phyloP scores from a whole-genome alignment of 805 yeast genomes.

The Cephaloascus fragrans region DNA sequence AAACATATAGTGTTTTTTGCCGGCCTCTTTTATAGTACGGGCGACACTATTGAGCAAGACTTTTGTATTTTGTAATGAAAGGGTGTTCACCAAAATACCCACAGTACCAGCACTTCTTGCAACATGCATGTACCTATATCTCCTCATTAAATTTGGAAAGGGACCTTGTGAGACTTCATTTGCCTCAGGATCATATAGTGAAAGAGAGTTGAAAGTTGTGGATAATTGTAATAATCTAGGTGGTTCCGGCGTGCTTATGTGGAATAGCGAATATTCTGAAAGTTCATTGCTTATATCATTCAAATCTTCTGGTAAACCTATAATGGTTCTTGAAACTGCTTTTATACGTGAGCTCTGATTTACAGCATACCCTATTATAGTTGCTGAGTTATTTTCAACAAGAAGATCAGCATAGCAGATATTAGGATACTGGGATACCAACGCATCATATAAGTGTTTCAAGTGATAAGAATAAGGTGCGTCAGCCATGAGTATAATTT shows the following conservation, averaged over 20 bases:
- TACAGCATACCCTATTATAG: slow-evolving; percentile 32
- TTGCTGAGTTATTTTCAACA: slow-evolving; percentile 19
- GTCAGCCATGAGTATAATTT: slow-evolving; percentile 64
- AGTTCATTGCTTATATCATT: slow-evolving; percentile 19
- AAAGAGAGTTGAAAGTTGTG: slow-evolving; percentile 53
- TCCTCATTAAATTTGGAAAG: slow-evolving; percentile 67
- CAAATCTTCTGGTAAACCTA: slow-evolving; percentile 7
- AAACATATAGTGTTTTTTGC: slow-evolving; percentile 86
- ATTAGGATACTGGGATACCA: slow-evolving; percentile 20
- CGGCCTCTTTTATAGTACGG: slow-evolving; percentile 56
- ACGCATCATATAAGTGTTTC: slow-evolving; percentile 19
- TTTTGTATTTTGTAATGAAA: slow-evolving; percentile 70
- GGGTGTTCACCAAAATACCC: slow-evolving; percentile 83
- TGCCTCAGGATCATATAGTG: slow-evolving; percentile 35
- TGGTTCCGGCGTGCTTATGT: slow-evolving; percentile 63
- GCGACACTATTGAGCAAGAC: slow-evolving; percentile 54
- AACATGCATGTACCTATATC: slow-evolving; percentile 79
- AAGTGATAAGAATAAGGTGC: slow-evolving; percentile 51
- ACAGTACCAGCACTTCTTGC: slow-evolving; percentile 89
- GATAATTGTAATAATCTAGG: slow-evolving; percentile 70
- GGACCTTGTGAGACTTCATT: slow-evolving; percentile 41
- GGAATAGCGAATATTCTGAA: slow-evolving; percentile 51
- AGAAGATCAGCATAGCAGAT: slow-evolving; percentile 22
- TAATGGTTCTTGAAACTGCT: neutral
- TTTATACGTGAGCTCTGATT: neutral